phyloP scores from a whole-genome alignment of 768 basidiomycete species.

The Ramaria sp. region DNA sequence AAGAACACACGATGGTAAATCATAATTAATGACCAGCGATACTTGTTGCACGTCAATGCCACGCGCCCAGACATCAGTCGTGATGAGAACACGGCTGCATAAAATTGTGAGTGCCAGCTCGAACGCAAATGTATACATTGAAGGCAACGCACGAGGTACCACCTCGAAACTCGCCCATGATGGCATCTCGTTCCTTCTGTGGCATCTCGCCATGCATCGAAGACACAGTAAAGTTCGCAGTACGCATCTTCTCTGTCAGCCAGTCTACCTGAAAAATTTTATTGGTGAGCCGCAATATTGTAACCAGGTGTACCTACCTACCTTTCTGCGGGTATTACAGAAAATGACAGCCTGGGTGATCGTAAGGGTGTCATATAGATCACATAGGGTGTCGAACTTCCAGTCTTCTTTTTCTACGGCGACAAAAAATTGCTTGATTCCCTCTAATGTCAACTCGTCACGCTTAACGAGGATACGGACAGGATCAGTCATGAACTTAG shows the following conservation, averaged over 20 bases:
- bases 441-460: constrained; percentile 96
- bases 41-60: constrained; percentile 99
- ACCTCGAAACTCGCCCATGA: constrained; percentile 93
- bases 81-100: constrained; percentile 80
- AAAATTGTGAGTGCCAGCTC: not conserved
- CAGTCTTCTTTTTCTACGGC: constrained; percentile 99
- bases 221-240: constrained; percentile 97
- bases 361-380: constrained; percentile 95
- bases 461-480: constrained; percentile 98
- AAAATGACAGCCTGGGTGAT: constrained; percentile 99
- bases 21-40: constrained; percentile 94
- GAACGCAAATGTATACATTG: not conserved
- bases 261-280: constrained; percentile 69
- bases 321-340: constrained; percentile 97
- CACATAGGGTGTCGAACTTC: constrained; percentile 98
- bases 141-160: constrained; percentile 66
- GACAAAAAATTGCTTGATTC: constrained; percentile 95
- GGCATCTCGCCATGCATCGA: constrained; percentile 96
- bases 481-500: constrained; percentile 98
- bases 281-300: not conserved
- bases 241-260: constrained; percentile 97
- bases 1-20: constrained; percentile 75
- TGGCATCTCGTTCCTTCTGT: constrained; percentile 89
- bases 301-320: constrained; percentile 20
- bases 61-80: constrained; percentile 95